Conservation (phyloP, 805 yeast species). For the Citeromyces nyonsensis region DNA sequence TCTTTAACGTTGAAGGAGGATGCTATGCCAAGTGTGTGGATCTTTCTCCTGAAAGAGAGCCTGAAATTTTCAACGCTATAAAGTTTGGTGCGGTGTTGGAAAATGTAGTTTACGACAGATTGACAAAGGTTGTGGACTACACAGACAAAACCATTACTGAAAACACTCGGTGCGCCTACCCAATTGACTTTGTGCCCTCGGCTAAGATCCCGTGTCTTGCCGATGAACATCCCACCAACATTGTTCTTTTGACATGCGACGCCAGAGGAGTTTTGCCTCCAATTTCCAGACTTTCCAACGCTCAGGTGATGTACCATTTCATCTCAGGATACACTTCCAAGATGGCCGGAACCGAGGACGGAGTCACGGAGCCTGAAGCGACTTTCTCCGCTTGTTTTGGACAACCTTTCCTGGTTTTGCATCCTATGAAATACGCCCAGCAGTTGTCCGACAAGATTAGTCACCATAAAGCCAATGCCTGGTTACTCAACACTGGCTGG, state of each 20-base stretch:
- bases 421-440: slow-evolving; percentile 95
- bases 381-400: slow-evolving; percentile 98
- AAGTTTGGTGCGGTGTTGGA: slow-evolving; percentile 90
- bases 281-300: slow-evolving; percentile 81
- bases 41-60: slow-evolving; percentile 82
- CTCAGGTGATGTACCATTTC: slow-evolving; percentile 98
- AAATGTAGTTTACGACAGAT: slow-evolving; percentile 76
- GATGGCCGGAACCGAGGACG: slow-evolving; percentile 99
- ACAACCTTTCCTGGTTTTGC: slow-evolving; percentile 95
- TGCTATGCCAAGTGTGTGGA: slow-evolving; percentile 97
- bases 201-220: slow-evolving; percentile 94
- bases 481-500: slow-evolving; percentile 98
- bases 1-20: slow-evolving; percentile 98
- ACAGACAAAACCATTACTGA: slow-evolving; percentile 73
- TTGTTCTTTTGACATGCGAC: slow-evolving; percentile 87
- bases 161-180: slow-evolving; percentile 97
- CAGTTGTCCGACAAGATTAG: slow-evolving; percentile 90
- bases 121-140: slow-evolving; percentile 75
- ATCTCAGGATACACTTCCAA: slow-evolving; percentile 97
- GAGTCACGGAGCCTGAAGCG: slow-evolving; percentile 96
- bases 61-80: slow-evolving; percentile 92
- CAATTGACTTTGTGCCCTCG: slow-evolving; percentile 91
- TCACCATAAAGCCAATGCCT: slow-evolving; percentile 79
- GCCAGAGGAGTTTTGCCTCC: slow-evolving; percentile 98
- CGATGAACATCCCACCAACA: slow-evolving; percentile 81